These are phyloP conservation scores for Pichia eremophila DNA, from an alignment of 805 yeast genomes.

Conservation along the genomic window DNA sequence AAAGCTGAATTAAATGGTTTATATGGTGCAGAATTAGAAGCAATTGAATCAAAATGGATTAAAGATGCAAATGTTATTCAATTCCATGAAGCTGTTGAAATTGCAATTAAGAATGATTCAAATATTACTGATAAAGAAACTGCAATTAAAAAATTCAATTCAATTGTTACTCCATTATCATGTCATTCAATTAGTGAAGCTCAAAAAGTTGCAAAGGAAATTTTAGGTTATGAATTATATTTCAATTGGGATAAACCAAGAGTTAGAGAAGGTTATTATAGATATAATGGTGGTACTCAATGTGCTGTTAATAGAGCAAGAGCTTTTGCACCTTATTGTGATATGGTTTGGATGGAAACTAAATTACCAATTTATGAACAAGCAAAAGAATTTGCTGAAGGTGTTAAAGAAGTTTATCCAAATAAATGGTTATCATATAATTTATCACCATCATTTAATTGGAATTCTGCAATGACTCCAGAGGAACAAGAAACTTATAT, in stretches of 20 bases:
- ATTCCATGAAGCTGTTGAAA: conserved; percentile 86
- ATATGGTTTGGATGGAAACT: conserved; percentile 97
- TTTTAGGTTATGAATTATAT: conserved; percentile 74
- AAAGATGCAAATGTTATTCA: conserved; percentile 74
- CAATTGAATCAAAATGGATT: conserved; percentile 76
- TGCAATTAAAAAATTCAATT: conserved; percentile 55
- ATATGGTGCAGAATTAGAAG: conserved; percentile 59
- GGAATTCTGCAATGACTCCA: conserved; percentile 88
- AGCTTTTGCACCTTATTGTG: conserved; percentile 91
- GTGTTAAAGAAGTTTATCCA: conserved; percentile 74
- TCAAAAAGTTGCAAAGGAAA: conserved; percentile 58
- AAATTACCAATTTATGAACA: conserved; percentile 88
- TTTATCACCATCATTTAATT: conserved; percentile 94
- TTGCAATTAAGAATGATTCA: conserved; percentile 55
- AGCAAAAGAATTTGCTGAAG: conserved; percentile 90
- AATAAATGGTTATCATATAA: conserved; percentile 95
- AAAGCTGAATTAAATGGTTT: conserved; percentile 73
- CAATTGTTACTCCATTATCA: conserved; percentile 65
- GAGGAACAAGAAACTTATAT: conserved; percentile 88
- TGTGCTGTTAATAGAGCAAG: conserved; percentile 96
- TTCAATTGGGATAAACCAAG: conserved; percentile 95
- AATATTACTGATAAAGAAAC: conserved; percentile 49
- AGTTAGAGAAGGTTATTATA: conserved; percentile 94
- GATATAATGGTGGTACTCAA: conserved; percentile 93
- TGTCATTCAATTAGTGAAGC: conserved; percentile 75